Evolutionary conservation across 2,329 filamentous ascomycete genomes (phyloP).

Genomic region (Curvularia sp.): DNA sequence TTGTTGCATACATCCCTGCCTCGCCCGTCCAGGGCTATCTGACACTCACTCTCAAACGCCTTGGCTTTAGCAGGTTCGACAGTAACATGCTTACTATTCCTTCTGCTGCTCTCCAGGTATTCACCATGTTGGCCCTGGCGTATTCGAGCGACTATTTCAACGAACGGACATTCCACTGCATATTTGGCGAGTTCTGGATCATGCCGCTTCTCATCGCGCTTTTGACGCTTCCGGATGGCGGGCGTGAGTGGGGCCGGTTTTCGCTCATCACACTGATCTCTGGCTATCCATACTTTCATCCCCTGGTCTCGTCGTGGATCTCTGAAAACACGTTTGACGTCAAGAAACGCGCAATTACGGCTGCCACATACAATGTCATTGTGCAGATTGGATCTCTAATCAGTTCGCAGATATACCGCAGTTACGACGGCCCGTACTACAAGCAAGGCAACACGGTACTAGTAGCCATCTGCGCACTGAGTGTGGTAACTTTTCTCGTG

Average conservation of each 20-base stretch:
- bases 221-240: slow-evolving; percentile 42
- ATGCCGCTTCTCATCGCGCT: slow-evolving; percentile 53
- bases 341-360: slow-evolving; percentile 67
- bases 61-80: slow-evolving; percentile 54
- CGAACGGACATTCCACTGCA: slow-evolving; percentile 59
- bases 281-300: slow-evolving; percentile 58
- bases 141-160: slow-evolving; percentile 60
- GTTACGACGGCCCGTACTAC: slow-evolving; percentile 63
- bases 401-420: slow-evolving; percentile 58
- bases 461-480: slow-evolving; percentile 59
- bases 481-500: slow-evolving; percentile 60
- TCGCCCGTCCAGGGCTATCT: slow-evolving; percentile 51
- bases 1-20: slow-evolving; percentile 48
- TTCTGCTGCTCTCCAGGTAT: slow-evolving; percentile 58
- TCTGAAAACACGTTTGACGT: slow-evolving; percentile 70
- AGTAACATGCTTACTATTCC: slow-evolving; percentile 53
- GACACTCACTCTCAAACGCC: slow-evolving; percentile 50
- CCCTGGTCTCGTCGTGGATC: slow-evolving; percentile 67
- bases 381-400: slow-evolving; percentile 53
- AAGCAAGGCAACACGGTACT: slow-evolving; percentile 61
- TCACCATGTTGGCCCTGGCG: slow-evolving; percentile 55
- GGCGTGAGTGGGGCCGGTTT: slow-evolving; percentile 51
- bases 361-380: slow-evolving; percentile 67
- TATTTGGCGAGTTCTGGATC: slow-evolving; percentile 53
- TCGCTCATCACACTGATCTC: slow-evolving; percentile 50